Evolutionary conservation across 495 filamentous ascomycete species (phyloP), one percentile per base, ranked within the genome.

Genomic region (Darksidea phi): DNA sequence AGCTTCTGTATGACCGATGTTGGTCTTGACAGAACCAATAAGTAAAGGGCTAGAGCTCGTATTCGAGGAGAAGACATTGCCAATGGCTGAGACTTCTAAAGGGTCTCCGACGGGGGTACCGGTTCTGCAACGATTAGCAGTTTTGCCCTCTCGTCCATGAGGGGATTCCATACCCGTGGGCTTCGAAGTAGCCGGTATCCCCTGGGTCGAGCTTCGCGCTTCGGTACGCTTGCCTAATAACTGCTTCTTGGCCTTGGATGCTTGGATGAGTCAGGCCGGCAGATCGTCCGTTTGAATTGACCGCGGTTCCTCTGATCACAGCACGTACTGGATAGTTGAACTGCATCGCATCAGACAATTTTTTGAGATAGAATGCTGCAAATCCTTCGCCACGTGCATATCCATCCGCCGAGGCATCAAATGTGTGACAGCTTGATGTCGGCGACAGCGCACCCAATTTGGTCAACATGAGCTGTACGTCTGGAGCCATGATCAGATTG

Each of bases 401-500:
- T 0, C 67, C 67, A 48, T 63, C 63, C 0, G 58, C 67, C 8
- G 48, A n/a, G 7, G 26, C 67, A 38, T 63, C 63, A 48, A 69
- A 69, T 0, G 55, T 65, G 25, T 65, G 54, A 21, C 61, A 61
- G 1, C 4, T 56, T 0, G 51, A 56, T 0, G 45, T 50, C 34
- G 36, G 18, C 0, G 62, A 66, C 0, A 60, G 41, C 0, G 43
- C 64, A 8, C 71, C 69, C 1, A 59, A 8, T 15, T 67, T 51
- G 6, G 10, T 17, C 3, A 54, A 24, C 1, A 11, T 15, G 20
- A 58, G 46, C 1, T 49, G 23, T 24, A 37, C 1, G 11, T 46
- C 18, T 2, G 50, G 48, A 15, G 13, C 67, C 67, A 82, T 74
- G 49, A 84, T 86, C 18, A 86, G 66, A 43, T 74, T 75, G 12